Base-by-base conservation (phyloP, 2,329 filamentous ascomycete species). In the Xylaria sp. region DNA sequence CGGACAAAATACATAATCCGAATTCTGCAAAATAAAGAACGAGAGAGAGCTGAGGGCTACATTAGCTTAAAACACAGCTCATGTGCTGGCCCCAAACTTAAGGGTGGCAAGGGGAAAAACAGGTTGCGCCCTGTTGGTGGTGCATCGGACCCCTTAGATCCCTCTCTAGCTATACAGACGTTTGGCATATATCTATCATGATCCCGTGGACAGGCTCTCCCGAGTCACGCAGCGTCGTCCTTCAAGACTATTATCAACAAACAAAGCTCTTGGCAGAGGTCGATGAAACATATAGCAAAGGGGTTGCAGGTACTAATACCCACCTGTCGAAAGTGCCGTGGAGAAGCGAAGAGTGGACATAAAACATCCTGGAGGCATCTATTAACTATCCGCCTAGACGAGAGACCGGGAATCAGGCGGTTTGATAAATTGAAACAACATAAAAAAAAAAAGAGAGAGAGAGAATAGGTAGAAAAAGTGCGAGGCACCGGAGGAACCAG, bases 221-320 rank as follows among this genome's bases (percentile, higher is more conserved):
- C n/a, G n/a, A 67, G 55, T 41, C 41, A 41, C 31, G 25, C 34
- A 63, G 28, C 64, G 28, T 41, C 34, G 15, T 34, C 6, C 50
- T 28, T 39, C 20, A 6, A 34, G 44, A 61, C 13, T 12, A 12
- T 31, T 61, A 37, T 55, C 61, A 63, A 63, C 50, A 67, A 48
- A 37, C 55, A 55, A 54, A 63, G 25, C 13, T 23, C 60, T 55
- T 63, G 60, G 60, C 54, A 25, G 25, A 50, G 18, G 37, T 28
- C 44, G 44, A 67, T 63, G 54, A 63, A 58, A 67, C 60, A 31
- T 25, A 25, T 59, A 31, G n/a, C 8, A 48, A n/a, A 52, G 28
- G 13, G 50, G 25, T 37, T 46, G 56, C 66, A 68, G 57, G 51
- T 34, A 56, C 28, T 48, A 55, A 4, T 25, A 28, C n/a, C 20